Evolutionary conservation across 345 rosid species (phyloP), one percentile per base, ranked within the genome.

Genomic region (Xanthoceras sorbifolium): DNA sequence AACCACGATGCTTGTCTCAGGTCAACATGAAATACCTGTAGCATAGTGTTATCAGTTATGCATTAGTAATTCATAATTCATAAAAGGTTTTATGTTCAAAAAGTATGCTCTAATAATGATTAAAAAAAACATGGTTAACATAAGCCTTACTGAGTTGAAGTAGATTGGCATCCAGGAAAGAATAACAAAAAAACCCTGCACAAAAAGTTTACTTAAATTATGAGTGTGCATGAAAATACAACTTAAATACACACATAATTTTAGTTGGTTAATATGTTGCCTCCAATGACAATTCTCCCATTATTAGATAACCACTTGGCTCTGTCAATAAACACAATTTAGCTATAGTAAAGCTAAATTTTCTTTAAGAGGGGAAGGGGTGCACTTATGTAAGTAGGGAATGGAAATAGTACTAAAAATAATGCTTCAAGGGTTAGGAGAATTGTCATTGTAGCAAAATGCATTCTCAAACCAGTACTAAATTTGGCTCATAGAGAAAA

Each of bases 101-200:
- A 48, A 63, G 31, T 23, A 34, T 31, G 36, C 9, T 31, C 59
- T 44, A 36, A 36, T 0, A 31, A 50, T 25, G 65, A 40, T 28
- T 40, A 11, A 46, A 74, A 73, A 69, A 15, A 44, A 70, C 59
- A 69, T 12, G 54, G 15, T 46, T 34, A 54, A n/a, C 29, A 4
- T 61, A 31, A 62, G 79, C 77, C 95, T 89, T 88, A 95, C 98
- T 69, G 89, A 82, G 81, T 90, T 92, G 78, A 95, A 95, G 89
- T 93, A 93, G 76, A 93, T 90, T 15, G 99, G 99, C 99, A 93
- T 95, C 99, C 99, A 95, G 25, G 99, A 90, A 78, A 95, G 99
- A 84, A 95, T 92, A 81, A 93, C 94, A 85, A 95, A 95, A 71
- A 95, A 95, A 0, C 99, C 99, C 99, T 95, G 92, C 59, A 83